A percentile compares a stretch with the other conserved stretches of the same genome.
Conservation (phyloP, 345 rosid species). For the Carallia brachiata region DNA sequence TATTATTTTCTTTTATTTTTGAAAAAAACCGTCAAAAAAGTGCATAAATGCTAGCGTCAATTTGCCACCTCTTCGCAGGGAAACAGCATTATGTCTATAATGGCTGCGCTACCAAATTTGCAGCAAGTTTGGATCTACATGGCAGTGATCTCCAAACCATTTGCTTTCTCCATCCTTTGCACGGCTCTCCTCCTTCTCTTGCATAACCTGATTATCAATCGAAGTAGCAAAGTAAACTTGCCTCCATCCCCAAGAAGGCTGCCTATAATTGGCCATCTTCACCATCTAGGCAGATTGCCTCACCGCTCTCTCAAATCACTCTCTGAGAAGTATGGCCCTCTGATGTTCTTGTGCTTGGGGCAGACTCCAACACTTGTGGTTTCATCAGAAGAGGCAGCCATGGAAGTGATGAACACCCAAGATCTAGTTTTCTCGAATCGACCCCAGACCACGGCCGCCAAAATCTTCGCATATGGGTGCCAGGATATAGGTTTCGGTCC, state of each 20-base stretch:
- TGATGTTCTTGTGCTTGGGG: conserved; percentile 19
- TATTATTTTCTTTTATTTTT: too few relatives aligned
- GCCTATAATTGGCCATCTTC: conserved; percentile 27
- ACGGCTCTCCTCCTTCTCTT: not conserved
- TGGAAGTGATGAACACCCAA: conserved; percentile 18
- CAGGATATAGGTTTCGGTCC: conserved; percentile 17
- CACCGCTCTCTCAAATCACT: conserved; percentile 16
- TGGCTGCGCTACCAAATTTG: too few relatives aligned
- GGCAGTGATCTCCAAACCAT: too few relatives aligned
- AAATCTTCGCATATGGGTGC: conserved; percentile 14
- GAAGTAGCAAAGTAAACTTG: not conserved
- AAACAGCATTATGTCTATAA: too few relatives aligned
- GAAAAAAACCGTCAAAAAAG: too few relatives aligned
- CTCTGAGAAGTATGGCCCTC: conserved; percentile 18
- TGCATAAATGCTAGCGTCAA: too few relatives aligned
- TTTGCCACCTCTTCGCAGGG: too few relatives aligned
- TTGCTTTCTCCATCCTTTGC: not conserved
- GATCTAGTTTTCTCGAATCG: conserved; percentile 17
- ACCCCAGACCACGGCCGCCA: conserved; percentile 13
- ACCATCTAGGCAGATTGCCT: conserved; percentile 15
- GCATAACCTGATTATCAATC: not conserved
- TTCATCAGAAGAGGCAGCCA: conserved; percentile 21
- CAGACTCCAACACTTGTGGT: conserved; percentile 20
- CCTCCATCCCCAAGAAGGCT: conserved; percentile 27
- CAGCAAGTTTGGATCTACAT: too few relatives aligned